These are phyloP conservation scores for Linnemannia elongata DNA, from an alignment of 192 early-diverging fungal species.

Conservation along the genomic window DNA sequence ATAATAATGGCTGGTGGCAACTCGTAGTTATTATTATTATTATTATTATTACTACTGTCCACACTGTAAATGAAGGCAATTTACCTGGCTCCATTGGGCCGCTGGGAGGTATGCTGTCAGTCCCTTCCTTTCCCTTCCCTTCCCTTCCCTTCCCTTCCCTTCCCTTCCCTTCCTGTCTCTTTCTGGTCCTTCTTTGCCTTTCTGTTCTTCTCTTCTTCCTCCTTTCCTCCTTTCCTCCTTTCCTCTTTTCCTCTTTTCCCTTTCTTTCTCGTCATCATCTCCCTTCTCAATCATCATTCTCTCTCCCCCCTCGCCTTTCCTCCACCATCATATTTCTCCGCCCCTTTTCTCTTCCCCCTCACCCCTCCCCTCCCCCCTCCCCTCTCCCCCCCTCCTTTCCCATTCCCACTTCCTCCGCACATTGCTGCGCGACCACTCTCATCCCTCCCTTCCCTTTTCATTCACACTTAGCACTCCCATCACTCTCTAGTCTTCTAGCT, in stretches of 20 bases:
- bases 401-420: constrained; percentile 7
- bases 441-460: neutral
- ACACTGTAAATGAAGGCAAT: no score
- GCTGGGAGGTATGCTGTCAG: no score
- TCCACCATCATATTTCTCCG: neutral
- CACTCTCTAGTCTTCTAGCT: neutral
- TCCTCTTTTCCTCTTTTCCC: neutral
- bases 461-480: neutral
- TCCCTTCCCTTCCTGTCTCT: neutral
- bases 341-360: neutral
- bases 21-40: no score
- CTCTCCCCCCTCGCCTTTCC: neutral
- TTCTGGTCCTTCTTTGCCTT: neutral
- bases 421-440: constrained; percentile 8
- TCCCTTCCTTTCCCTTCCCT: no score
- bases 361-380: neutral
- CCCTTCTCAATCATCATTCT: neutral
- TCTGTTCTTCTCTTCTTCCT: neutral
- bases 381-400: neutral
- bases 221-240: neutral
- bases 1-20: no score
- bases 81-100: no score
- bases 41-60: no score
- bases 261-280: neutral
- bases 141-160: neutral